Evolutionary conservation across 2,329 filamentous ascomycete species (phyloP).

Genomic region (Ceratocystis harringtonii): DNA sequence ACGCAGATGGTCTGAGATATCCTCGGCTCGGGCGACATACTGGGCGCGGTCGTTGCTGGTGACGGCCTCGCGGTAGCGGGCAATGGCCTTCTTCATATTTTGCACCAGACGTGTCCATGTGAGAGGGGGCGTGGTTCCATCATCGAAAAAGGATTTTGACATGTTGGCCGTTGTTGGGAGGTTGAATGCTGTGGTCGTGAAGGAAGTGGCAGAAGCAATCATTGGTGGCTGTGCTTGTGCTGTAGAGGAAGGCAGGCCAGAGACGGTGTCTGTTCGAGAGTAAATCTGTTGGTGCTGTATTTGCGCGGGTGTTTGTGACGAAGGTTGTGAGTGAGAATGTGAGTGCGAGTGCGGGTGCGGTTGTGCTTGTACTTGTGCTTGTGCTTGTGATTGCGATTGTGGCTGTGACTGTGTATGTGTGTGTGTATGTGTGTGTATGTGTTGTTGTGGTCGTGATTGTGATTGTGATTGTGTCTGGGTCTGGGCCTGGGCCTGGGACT

Average conservation of each 20-base stretch:
- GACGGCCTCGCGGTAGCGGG: conserved; percentile 82
- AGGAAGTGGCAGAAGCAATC: conserved; percentile 45
- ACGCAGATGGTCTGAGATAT: conserved; percentile 91
- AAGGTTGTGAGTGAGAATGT: neutral
- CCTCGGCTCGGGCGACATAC: conserved; percentile 87
- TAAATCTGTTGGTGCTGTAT: neutral
- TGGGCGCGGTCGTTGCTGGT: conserved; percentile 69
- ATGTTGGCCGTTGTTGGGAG: conserved; percentile 45
- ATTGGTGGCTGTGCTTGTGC: conserved; percentile 30
- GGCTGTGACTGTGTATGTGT: neutral
- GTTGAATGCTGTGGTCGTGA: conserved; percentile 43
- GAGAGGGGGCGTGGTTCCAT: conserved; percentile 61
- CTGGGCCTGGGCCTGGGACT: neutral
- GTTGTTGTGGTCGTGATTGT: neutral
- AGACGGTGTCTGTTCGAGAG: conserved; percentile 39
- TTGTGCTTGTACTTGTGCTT: neutral
- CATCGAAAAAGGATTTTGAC: conserved; percentile 79
- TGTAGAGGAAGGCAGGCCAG: conserved; percentile 29
- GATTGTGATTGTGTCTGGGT: no score
- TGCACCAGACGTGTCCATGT: conserved; percentile 83
- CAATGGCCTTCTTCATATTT: conserved; percentile 84
- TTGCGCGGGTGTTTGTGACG: neutral
- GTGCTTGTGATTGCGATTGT: neutral
- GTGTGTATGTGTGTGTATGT: neutral
- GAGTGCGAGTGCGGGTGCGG: neutral